Base-by-base conservation (phyloP, 139 green algal genomes). In the Coelastrella sp. region DNA sequence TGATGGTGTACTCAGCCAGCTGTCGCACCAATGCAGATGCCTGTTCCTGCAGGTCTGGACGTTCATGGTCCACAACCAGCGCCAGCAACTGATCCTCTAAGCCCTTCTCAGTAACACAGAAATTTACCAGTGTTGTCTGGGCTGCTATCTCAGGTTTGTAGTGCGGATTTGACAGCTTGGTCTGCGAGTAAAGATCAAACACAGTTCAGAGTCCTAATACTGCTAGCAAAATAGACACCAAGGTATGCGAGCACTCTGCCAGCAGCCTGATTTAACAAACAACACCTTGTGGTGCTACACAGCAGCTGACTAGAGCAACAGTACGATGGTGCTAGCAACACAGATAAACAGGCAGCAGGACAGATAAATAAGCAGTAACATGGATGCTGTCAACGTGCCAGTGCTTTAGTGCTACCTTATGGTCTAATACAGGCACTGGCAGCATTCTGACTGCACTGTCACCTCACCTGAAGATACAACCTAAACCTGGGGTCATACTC, bases 11-110 rank as follows among this genome's bases (percentile, higher is more conserved):
- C 88, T 95, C 87, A 30, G 89, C 93, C 30, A 98, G 92, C 87
- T 95, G 90, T 11, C 87, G 76, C 72, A 97, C 92, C 30, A 98
- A 89, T 4, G 71, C 78, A 8, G 84, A 78, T 0, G 91, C 90
- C 64, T 93, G 83, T 82, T 92, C 87, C 86, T 81, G 66, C 75
- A 98, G 88, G 79, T 98, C 96, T 4, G 96, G 91, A 3, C 93
- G 89, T 89, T 98, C 95, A 40, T 98, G 95, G 53, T 94, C 90
- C 53, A 98, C 96, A 77, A 97, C 95, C 74, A 93, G 81, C 0
- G 96, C 95, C 74, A 98, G 87, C 79, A 98, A 89, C 89, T 98
- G 96, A 83, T 98, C 96, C 87, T 98, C 95, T 45, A 98, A 87
- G 11, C 96, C 96, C 87, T 92, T 93, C 91, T 96, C 92, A 25